These are phyloP conservation scores for Solanum hybrid DNA, from an alignment of 305 asterid species.

Conservation along the genomic window DNA sequence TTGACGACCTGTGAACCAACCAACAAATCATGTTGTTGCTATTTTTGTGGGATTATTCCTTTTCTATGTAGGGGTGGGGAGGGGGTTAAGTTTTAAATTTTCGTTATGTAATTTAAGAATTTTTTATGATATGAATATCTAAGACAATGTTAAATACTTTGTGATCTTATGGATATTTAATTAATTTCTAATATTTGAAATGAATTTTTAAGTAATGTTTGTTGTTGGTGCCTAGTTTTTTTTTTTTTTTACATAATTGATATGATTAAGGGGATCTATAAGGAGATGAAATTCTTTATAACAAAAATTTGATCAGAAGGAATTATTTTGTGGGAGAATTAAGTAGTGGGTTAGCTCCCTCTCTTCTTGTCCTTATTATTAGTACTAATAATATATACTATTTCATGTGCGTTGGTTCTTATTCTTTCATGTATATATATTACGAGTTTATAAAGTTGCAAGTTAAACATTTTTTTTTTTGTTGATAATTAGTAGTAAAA, in stretches of 20 bases:
- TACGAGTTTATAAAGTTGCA: not conserved
- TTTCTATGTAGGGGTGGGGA: not conserved
- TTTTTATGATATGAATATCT: not conserved
- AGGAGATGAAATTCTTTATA: not conserved
- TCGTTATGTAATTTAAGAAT: not conserved
- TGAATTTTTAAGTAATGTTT: not conserved
- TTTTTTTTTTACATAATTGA: no score
- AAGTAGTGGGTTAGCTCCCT: not conserved
- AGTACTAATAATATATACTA: no score
- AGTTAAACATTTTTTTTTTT: not conserved
- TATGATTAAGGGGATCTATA: not conserved
- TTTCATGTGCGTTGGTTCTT: not conserved
- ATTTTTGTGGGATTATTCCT: not conserved
- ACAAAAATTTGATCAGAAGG: not conserved
- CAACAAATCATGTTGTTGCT: not conserved
- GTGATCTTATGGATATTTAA: not conserved
- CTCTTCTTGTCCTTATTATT: not conserved
- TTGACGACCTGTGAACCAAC: not conserved
- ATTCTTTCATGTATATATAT: not conserved
- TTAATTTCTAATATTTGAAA: not conserved
- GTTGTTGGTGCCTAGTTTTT: no score
- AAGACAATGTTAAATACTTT: not conserved
- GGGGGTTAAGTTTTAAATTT: not conserved
- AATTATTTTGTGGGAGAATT: not conserved
- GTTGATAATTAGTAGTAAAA: not conserved